These are phyloP conservation scores for Erysimum pusillum DNA, from an alignment of 441 rosid species.

Conservation along the genomic window DNA sequence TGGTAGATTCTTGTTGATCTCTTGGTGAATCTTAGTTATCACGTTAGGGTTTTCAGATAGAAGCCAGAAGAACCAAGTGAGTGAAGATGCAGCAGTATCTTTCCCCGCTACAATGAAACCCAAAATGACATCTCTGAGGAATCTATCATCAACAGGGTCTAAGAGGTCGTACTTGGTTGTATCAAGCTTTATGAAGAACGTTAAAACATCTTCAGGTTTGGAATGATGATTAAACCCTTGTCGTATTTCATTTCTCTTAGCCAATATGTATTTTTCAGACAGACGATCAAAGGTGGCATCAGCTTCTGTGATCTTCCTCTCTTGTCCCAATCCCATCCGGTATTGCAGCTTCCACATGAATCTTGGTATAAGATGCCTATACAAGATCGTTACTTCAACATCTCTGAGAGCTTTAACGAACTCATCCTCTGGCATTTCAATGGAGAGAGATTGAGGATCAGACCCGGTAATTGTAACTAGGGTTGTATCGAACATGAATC, in stretches of 20 bases:
- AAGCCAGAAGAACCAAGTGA: slow-evolving; percentile 55
- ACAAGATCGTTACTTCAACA: slow-evolving; percentile 29
- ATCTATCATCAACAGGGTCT: slow-evolving; percentile 37
- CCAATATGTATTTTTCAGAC: slow-evolving; percentile 1
- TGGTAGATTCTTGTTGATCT: slow-evolving; percentile 39
- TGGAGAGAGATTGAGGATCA: slow-evolving; percentile 50
- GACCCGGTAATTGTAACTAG: slow-evolving; percentile 46
- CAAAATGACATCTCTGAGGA: slow-evolving; percentile 51
- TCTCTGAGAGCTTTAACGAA: slow-evolving; percentile 39
- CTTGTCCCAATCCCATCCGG: slow-evolving; percentile 40
- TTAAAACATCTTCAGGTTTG: too few species aligned
- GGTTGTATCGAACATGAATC: slow-evolving; percentile 54
- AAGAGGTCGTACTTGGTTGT: slow-evolving; percentile 30
- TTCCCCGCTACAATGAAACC: slow-evolving; percentile 49
- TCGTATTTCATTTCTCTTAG: slow-evolving; percentile 25
- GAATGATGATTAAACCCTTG: too few species aligned
- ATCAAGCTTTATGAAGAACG: slow-evolving; percentile 33
- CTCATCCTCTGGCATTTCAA: slow-evolving; percentile 34
- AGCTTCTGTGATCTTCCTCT: slow-evolving; percentile 41
- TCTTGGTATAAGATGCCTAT: slow-evolving; percentile 36
- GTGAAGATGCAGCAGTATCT: slow-evolving; percentile 50
- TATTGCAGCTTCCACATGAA: slow-evolving; percentile 45
- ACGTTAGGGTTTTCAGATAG: slow-evolving; percentile 51
- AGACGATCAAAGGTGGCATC: slow-evolving; percentile 32
- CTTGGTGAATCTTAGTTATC: slow-evolving; percentile 51